phyloP scores from a whole-genome alignment of 106 monocot species.

The Gastrodia elata region DNA sequence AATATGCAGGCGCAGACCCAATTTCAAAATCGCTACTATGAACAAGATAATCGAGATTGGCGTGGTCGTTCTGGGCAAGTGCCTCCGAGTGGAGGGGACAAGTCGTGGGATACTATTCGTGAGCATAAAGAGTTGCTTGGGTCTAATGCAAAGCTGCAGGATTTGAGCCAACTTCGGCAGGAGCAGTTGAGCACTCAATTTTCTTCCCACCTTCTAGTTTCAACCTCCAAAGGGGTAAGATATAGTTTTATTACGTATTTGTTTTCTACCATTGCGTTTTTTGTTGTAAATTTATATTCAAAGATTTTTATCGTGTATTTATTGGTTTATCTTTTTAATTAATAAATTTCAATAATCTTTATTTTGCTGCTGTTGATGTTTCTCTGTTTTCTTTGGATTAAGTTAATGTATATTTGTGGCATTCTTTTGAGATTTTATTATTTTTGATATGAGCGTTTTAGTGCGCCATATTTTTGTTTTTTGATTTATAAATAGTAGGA shows the following conservation, averaged over 20 bases:
- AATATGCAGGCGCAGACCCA: slow-evolving; percentile 23
- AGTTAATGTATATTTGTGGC: not conserved
- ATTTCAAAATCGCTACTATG: slow-evolving; percentile 42
- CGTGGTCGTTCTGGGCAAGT: slow-evolving; percentile 35
- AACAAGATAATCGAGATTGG: slow-evolving; percentile 78
- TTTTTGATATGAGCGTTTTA: not conserved
- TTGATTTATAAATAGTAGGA: too few relatives aligned
- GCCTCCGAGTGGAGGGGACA: slow-evolving; percentile 44
- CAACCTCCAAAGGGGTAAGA: slow-evolving; percentile 36
- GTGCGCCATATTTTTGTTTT: too few relatives aligned
- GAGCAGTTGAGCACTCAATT: slow-evolving; percentile 22
- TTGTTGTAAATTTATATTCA: not conserved
- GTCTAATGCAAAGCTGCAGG: slow-evolving; percentile 20
- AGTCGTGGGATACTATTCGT: slow-evolving; percentile 54
- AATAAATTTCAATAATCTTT: not conserved
- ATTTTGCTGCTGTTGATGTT: not conserved
- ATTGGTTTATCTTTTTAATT: not conserved
- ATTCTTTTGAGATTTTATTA: not conserved
- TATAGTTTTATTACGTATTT: not conserved
- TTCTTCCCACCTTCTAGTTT: slow-evolving; percentile 27
- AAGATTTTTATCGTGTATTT: not conserved
- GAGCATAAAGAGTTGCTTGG: slow-evolving; percentile 37
- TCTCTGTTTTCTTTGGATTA: not conserved
- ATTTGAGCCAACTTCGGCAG: slow-evolving; percentile 16
- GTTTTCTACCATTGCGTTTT: not conserved